These are phyloP conservation scores for Alternaria sp. DNA, from an alignment of 2,329 filamentous ascomycete species.

Conservation along the genomic window DNA sequence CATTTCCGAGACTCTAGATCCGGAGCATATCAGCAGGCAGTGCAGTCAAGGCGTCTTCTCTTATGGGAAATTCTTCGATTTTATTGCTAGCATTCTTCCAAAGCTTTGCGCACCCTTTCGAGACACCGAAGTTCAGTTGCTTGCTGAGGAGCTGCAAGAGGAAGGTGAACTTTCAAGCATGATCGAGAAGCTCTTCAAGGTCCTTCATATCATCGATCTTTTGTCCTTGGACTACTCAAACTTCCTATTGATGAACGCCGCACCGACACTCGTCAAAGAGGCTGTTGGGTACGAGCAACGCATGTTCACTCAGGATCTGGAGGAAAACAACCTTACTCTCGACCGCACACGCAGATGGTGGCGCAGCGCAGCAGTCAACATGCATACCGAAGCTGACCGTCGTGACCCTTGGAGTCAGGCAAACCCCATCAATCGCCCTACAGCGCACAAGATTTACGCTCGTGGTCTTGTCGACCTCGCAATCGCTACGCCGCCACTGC, in stretches of 20 bases:
- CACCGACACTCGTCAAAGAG: conserved; percentile 75
- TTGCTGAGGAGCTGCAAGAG: conserved; percentile 68
- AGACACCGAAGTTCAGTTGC: conserved; percentile 76
- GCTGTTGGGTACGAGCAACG: conserved; percentile 78
- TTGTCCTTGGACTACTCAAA: conserved; percentile 86
- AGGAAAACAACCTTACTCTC: conserved; percentile 64
- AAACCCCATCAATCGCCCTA: conserved; percentile 65
- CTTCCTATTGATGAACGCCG: conserved; percentile 76
- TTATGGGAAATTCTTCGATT: conserved; percentile 80
- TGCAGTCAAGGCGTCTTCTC: conserved; percentile 78
- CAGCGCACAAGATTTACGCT: conserved; percentile 75
- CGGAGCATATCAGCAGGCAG: conserved; percentile 74
- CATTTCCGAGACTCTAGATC: conserved; percentile 78
- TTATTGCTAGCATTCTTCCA: conserved; percentile 78
- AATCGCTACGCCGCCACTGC: conserved; percentile 69
- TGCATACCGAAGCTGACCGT: conserved; percentile 71
- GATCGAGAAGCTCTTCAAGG: conserved; percentile 77
- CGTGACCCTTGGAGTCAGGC: conserved; percentile 74
- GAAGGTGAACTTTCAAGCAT: conserved; percentile 66
- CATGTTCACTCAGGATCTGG: conserved; percentile 72
- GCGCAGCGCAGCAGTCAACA: conserved; percentile 69
- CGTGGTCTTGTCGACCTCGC: conserved; percentile 80
- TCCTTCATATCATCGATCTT: conserved; percentile 78
- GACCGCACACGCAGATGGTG: conserved; percentile 72
- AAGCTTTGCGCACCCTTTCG: conserved; percentile 83